Base-by-base conservation (phyloP, 768 basidiomycete genomes). In the Cantharellus anzutake region DNA sequence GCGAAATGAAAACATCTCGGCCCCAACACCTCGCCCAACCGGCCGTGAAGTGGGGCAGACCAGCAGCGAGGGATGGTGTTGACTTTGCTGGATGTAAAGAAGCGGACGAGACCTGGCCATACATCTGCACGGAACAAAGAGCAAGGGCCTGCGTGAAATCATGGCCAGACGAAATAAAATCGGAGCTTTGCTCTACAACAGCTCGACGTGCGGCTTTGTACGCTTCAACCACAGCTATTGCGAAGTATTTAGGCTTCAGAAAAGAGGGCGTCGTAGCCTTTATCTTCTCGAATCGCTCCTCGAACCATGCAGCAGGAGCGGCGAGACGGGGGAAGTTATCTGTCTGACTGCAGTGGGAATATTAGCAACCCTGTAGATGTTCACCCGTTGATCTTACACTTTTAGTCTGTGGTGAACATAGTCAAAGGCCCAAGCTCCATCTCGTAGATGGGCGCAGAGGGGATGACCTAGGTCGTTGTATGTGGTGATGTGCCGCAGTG, bases 11-110 rank as follows among this genome's bases (percentile, higher is more conserved):
- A 2, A 89, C 83, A 66, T 90, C 86, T 29, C 96, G 80, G 2
- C 96, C 96, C 96, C 96, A 99, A 68, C 87, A 91, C 56, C 96
- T 78, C 11, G 93, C 93, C 96, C 96, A 99, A 3, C 84, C 83
- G 4, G 84, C 73, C 1, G 88, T 75, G 68, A 99, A 98, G 71
- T 98, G 96, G 3, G 96, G 93, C 38, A 98, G 73, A 20, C 96
- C 96, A 35, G 96, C 96, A 5, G 96, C 92, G 41, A 99, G 75
- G 2, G 86, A 89, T 3, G 96, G 83, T 0, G 81, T 83, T 2
- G 77, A 68, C 64, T 77, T 76, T 1, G 68, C 71, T 4, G 88
- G 85, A 66, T 87, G 83, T 53, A 99, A 76, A 7, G 92, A 96
- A 3, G 96, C 94, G 0, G 90, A 90, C 65, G 80, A 80, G 42